Conservation (phyloP, 257 asterid genomes). For the Solanum microdontum region DNA sequence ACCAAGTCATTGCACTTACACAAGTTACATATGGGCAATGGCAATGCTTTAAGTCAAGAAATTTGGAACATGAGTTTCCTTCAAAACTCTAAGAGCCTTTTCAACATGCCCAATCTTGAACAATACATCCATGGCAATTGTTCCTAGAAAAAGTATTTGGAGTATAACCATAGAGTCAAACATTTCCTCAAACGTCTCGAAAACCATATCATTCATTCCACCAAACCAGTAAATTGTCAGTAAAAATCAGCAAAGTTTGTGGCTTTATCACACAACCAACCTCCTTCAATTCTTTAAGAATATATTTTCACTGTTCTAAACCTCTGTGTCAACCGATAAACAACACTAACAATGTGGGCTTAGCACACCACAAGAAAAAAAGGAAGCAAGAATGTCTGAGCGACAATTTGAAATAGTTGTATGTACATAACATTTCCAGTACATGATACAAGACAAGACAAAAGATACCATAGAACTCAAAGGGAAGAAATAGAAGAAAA, state of each 20-base stretch:
- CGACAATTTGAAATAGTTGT: not conserved
- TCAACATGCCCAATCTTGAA: conserved; percentile 37
- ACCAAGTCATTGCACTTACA: conserved; percentile 43
- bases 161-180: conserved; percentile 20
- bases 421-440: not conserved
- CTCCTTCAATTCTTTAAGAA: conserved; percentile 27
- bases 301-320: conserved; percentile 30
- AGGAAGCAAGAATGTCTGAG: not conserved
- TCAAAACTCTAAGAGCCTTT: conserved; percentile 37
- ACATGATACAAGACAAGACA: not conserved
- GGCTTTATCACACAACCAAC: conserved; percentile 45
- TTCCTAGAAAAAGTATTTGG: conserved; percentile 50
- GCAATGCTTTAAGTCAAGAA: conserved; percentile 54
- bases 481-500: not conserved
- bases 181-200: conserved; percentile 39
- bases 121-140: conserved; percentile 47
- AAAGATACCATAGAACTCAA: not conserved
- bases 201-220: conserved; percentile 39
- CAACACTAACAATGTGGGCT: conserved; percentile 9
- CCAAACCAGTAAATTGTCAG: conserved; percentile 60
- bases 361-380: conserved; percentile 54
- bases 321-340: conserved; percentile 17
- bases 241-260: conserved; percentile 47
- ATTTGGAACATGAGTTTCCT: conserved; percentile 37
- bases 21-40: conserved; percentile 31